Evolutionary conservation across 2,329 filamentous ascomycete genomes (phyloP), one percentile per base, ranked within the genome.

Genomic region (Claviceps sp.): DNA sequence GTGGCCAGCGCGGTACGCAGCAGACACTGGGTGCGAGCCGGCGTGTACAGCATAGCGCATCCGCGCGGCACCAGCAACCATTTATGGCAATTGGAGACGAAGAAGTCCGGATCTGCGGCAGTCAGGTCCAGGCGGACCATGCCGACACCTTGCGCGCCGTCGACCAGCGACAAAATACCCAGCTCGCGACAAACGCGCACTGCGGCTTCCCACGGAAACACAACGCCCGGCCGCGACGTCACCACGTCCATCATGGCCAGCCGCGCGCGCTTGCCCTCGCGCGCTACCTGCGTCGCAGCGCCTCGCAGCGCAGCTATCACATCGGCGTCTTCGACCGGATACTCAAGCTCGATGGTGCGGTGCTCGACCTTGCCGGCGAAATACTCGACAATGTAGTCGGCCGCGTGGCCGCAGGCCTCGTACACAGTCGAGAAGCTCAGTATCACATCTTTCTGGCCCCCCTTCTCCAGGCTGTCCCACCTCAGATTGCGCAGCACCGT

Each of bases 11-110:
- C 84, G 2, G 82, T 82, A 14, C 81, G 77, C 43, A 96, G 80
- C 44, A 94, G 67, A 48, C 73, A 70, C 65, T 96, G 91, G 65
- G 94, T 89, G 22, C 84, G 76, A 18, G 73, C 54, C 0, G 89
- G 86, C 1, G 93, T 86, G 66, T 94, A 85, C 57, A 96, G 79
- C 4, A 93, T 72, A 2, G 88, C 88, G 63, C 85, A 89, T 16
- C 84, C 85, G 37, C 90, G 81, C 1, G 90, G 91, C 0, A 81
- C 79, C 61, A 81, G 83, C 7, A 96, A 79, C 91, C 91, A 97
- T 72, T 95, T 95, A 71, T 95, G 87, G 59, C 82, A 87, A 65
- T 96, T 96, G 52, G 77, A 84, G 14, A 91, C 77, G 62, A 94
- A 87, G 69, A 95, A 96, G 66, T 96, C 90, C 0, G 88, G 83